Evolutionary conservation across 2,329 filamentous ascomycete species (phyloP), one percentile per base, ranked within the genome.

Genomic region (Diatrype stigma): DNA sequence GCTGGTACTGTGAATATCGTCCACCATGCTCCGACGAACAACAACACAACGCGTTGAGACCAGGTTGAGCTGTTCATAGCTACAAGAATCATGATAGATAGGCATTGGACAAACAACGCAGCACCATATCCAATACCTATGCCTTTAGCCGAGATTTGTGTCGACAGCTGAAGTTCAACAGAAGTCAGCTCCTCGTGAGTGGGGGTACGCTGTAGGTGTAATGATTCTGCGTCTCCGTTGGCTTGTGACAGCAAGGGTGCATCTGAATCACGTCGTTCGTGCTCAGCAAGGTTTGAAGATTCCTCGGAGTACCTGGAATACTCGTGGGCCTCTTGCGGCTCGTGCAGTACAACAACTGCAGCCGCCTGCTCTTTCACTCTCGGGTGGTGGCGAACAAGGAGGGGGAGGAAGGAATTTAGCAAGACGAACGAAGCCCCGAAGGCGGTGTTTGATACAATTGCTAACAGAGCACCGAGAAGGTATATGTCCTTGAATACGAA

Each of bases 361-460:
- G 59, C 60, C 5, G 60, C 55, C 6, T 62, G 63, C 42, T 64
- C 60, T 51, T 60, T 56, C 2, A 77, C 53, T 16, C 74, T 73
- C 1, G 89, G 86, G 67, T 97, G 91, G 65, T 96, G 85, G 45
- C 93, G 83, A 51, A 97, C 94, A 10, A 99, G 79, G 8, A 99
- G 76, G 0, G 94, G 94, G 42, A 99, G 75, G 63, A 96, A 99
- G 0, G 92, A 96, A 71, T 99, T 99, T 44, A 99, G 75, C 12
- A 99, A 79, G 2, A 99, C 94, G 67, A 96, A 97, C 0, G 91
- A 96, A 16, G 92, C 91, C 21, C 94, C 94, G 65, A 96, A 96
- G 42, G 90, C 93, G 1, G 90, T 95, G 67, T 97, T 97, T 34
- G 92, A 89, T 46, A 97, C 75, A 57, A 97, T 90, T 28, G 94